These are phyloP conservation scores for Akanthomyces dipterigenus DNA, from an alignment of 2,329 filamentous ascomycete genomes.

Conservation along the genomic window DNA sequence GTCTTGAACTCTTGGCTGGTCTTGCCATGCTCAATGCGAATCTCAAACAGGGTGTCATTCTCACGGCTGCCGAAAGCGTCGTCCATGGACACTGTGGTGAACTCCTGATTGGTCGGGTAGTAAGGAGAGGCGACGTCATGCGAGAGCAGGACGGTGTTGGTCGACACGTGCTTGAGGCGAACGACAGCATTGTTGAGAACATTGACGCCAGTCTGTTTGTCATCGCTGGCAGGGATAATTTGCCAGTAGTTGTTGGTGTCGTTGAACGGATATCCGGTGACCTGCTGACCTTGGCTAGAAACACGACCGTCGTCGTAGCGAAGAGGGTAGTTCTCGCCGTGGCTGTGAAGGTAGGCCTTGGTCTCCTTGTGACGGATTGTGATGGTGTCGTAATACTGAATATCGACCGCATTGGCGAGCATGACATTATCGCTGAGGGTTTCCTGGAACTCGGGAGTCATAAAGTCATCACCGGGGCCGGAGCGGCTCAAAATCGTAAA, in stretches of 20 bases:
- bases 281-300: conserved; percentile 95
- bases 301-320: conserved; percentile 96
- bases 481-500: conserved; percentile 84
- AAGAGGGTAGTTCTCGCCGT: conserved; percentile 80
- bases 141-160: conserved; percentile 78
- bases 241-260: conserved; percentile 99
- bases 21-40: conserved; percentile 85
- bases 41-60: conserved; percentile 89
- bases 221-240: conserved; percentile 64
- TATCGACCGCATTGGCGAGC: conserved; percentile 75
- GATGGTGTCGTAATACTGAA: conserved; percentile 86
- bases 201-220: conserved; percentile 50
- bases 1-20: conserved; percentile 77
- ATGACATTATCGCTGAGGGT: conserved; percentile 92
- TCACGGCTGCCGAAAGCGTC: conserved; percentile 66
- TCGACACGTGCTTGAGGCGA: conserved; percentile 78
- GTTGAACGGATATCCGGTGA: conserved; percentile 95
- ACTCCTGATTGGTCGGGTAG: conserved; percentile 97
- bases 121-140: conserved; percentile 97
- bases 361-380: conserved; percentile 95
- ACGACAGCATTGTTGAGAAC: conserved; percentile 82
- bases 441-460: conserved; percentile 97
- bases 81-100: conserved; percentile 71
- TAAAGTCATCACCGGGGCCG: conserved; percentile 95
- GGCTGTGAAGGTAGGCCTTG: conserved; percentile 91